A percentile compares a stretch with the other conserved stretches of the same genome.
Conservation (phyloP, 805 yeast genomes). For the Starmerella floricola region DNA sequence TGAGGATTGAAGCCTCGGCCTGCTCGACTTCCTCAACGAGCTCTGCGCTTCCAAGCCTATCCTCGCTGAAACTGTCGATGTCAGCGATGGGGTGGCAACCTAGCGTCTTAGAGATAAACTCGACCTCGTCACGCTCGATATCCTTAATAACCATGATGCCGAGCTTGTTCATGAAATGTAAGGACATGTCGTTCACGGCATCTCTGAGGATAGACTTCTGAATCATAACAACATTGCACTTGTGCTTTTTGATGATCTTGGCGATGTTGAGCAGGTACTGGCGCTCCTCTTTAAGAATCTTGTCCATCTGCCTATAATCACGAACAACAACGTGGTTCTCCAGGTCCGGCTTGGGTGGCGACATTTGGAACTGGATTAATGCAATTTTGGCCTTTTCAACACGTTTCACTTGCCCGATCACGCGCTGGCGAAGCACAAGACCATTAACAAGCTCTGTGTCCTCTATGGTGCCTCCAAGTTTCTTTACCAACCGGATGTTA, state of each 20-base stretch:
- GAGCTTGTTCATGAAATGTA: slow-evolving; percentile 86
- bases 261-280: slow-evolving; percentile 88
- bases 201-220: slow-evolving; percentile 91
- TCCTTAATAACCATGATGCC: slow-evolving; percentile 91
- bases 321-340: slow-evolving; percentile 95
- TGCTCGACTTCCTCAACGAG: slow-evolving; percentile 82
- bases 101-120: slow-evolving; percentile 69
- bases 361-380: slow-evolving; percentile 81
- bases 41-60: slow-evolving; percentile 83
- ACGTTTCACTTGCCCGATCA: slow-evolving; percentile 86
- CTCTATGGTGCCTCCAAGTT: slow-evolving; percentile 95
- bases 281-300: slow-evolving; percentile 93
- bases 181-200: slow-evolving; percentile 86
- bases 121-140: slow-evolving; percentile 91
- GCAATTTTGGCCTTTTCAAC: slow-evolving; percentile 89
- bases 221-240: slow-evolving; percentile 81
- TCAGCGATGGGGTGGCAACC: slow-evolving; percentile 97
- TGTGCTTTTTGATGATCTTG: slow-evolving; percentile 91
- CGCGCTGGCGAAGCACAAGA: slow-evolving; percentile 84
- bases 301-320: slow-evolving; percentile 98
- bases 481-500: slow-evolving; percentile 81
- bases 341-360: slow-evolving; percentile 96
- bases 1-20: slow-evolving; percentile 79
- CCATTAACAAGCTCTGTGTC: slow-evolving; percentile 84
- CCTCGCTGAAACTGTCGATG: slow-evolving; percentile 84